These are phyloP conservation scores for Uronychia setigera DNA, from an alignment of 73 alveolate species.

Conservation along the genomic window DNA sequence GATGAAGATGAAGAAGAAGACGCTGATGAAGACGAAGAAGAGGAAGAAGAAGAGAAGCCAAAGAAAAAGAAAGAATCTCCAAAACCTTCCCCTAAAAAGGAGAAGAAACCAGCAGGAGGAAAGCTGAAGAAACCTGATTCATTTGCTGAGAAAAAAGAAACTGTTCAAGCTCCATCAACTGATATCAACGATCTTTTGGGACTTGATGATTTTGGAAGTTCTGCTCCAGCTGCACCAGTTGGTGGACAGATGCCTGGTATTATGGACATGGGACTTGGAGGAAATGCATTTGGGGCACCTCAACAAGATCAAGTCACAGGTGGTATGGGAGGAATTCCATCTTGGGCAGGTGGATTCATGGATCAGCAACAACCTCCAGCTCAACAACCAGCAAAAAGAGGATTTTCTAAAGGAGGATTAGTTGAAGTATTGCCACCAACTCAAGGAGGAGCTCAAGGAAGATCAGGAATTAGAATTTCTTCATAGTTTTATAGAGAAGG, in stretches of 20 bases:
- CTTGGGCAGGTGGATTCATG: neutral
- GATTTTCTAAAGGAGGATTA: neutral
- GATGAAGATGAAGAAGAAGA: neutral
- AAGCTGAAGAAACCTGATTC: conserved; percentile 27
- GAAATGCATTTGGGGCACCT: neutral
- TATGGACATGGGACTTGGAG: conserved; percentile 10
- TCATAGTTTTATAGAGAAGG: neutral
- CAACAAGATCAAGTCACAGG: too few relatives aligned
- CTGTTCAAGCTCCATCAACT: neutral
- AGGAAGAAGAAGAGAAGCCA: neutral
- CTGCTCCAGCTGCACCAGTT: neutral
- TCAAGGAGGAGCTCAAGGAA: neutral
- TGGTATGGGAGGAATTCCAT: conserved; percentile 3
- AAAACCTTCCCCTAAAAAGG: neutral
- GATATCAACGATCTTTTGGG: conserved; percentile 52
- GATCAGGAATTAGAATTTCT: neutral
- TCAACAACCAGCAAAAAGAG: neutral
- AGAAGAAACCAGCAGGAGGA: neutral
- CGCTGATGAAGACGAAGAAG: neutral
- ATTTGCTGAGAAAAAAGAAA: conserved; percentile 6
- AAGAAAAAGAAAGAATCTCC: neutral
- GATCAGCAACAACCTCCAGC: neutral
- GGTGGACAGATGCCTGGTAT: neutral
- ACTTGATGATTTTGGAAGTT: conserved; percentile 27
- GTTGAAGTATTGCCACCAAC: neutral